These are phyloP conservation scores for Blastobotrys mokoenaii DNA, from an alignment of 805 yeast species.

Conservation along the genomic window DNA sequence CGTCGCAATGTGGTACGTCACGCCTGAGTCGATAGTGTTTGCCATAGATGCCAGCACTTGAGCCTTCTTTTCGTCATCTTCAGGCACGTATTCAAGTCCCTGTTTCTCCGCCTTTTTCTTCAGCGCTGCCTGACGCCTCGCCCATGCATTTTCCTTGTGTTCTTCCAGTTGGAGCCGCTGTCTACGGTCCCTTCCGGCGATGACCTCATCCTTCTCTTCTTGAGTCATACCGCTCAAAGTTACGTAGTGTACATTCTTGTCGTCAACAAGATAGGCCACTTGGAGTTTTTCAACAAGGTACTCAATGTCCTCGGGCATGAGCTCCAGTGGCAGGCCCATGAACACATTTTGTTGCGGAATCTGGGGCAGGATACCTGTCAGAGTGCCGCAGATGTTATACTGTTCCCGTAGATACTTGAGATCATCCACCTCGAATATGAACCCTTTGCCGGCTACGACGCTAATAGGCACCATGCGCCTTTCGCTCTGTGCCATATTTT, in stretches of 20 bases:
- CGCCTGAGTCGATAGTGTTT: slow-evolving; percentile 9
- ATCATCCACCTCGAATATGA: slow-evolving; percentile 51
- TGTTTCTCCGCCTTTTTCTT: slow-evolving; percentile 10
- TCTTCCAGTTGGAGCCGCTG: slow-evolving; percentile 6
- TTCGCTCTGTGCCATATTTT: too few relatives aligned
- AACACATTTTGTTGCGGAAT: slow-evolving; percentile 95
- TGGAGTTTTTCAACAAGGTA: slow-evolving; percentile 45
- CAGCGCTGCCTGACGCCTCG: slow-evolving; percentile 15
- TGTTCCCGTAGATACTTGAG: slow-evolving; percentile 45
- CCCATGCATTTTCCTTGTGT: slow-evolving; percentile 14
- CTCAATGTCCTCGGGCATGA: slow-evolving; percentile 63
- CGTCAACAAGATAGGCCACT: slow-evolving; percentile 39
- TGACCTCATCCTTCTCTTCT: slow-evolving; percentile 9
- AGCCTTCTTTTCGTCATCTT: slow-evolving; percentile 8
- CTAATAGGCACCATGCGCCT: slow-evolving; percentile 25
- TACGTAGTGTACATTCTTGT: slow-evolving; percentile 24
- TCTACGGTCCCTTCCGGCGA: too few relatives aligned
- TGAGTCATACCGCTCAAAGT: slow-evolving; percentile 11
- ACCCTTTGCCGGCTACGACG: slow-evolving; percentile 36
- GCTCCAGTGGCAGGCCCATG: slow-evolving; percentile 70
- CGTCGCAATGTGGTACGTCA: slow-evolving; percentile 7
- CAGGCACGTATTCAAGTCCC: slow-evolving; percentile 4
- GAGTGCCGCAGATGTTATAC: slow-evolving; percentile 63
- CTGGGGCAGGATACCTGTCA: slow-evolving; percentile 74
- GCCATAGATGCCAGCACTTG: slow-evolving; percentile 6